phyloP scores from a whole-genome alignment of 2,329 filamentous ascomycete genomes.

The Alternaria sp. region DNA sequence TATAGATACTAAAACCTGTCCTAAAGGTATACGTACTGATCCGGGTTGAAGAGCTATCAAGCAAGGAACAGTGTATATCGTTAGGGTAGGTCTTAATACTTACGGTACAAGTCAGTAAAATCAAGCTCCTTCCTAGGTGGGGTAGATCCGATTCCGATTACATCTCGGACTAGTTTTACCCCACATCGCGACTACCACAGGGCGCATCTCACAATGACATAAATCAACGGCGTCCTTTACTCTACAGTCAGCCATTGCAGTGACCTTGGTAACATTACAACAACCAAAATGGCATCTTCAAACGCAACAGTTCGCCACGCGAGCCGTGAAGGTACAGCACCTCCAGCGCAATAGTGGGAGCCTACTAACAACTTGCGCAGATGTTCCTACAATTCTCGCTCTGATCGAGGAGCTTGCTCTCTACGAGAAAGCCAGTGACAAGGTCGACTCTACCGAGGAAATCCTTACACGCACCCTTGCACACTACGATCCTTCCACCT shows the following conservation, averaged over 20 bases:
- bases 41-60: no score
- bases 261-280: not conserved
- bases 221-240: not conserved
- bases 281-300: slow-evolving; percentile 36
- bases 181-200: slow-evolving; percentile 21
- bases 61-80: no score
- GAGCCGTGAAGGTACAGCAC: slow-evolving; percentile 63
- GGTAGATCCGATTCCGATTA: slow-evolving; percentile 6
- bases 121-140: not conserved
- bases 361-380: slow-evolving; percentile 56
- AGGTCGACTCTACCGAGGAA: slow-evolving; percentile 80
- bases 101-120: not conserved
- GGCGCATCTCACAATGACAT: slow-evolving; percentile 13
- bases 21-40: not conserved
- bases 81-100: no score
- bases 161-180: not conserved
- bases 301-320: slow-evolving; percentile 65
- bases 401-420: slow-evolving; percentile 86
- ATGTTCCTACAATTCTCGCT: slow-evolving; percentile 80
- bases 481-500: slow-evolving; percentile 66
- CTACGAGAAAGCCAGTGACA: slow-evolving; percentile 81
- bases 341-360: not conserved
- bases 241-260: not conserved
- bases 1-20: not conserved
- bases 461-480: slow-evolving; percentile 79